phyloP scores from a whole-genome alignment of 2,329 filamentous ascomycete genomes.

The Nigrospora osmanthi region DNA sequence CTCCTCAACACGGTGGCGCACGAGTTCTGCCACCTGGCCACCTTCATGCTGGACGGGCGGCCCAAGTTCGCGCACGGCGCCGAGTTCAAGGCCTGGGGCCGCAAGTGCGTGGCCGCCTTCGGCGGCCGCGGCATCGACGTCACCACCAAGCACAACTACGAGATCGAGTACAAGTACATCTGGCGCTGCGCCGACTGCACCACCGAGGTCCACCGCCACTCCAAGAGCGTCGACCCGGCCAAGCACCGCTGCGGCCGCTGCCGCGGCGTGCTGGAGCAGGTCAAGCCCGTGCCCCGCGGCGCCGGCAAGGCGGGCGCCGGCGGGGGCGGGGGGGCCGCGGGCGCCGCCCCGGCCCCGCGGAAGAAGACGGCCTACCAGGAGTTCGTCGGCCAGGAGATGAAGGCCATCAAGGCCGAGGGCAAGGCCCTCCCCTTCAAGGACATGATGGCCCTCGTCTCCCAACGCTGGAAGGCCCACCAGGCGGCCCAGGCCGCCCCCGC shows the following conservation, averaged over 20 bases:
- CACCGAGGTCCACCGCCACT: constrained; percentile 73
- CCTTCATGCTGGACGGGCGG: constrained; percentile 77
- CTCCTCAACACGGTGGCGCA: constrained; percentile 90
- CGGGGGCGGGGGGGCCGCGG: too few relatives aligned
- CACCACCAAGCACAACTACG: constrained; percentile 83
- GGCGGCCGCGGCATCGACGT: constrained; percentile 60
- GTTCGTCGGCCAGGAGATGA: constrained; percentile 26
- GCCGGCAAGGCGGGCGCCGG: constrained; percentile 4
- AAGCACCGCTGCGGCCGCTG: constrained; percentile 74
- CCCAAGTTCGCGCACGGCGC: constrained; percentile 73
- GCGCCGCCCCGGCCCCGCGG: neutral
- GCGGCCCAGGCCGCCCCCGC: constrained; percentile 47
- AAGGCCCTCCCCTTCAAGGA: constrained; percentile 43
- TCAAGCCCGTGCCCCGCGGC: constrained; percentile 64
- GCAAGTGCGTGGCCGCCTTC: constrained; percentile 48
- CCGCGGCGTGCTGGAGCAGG: constrained; percentile 63
- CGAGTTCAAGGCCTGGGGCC: constrained; percentile 73
- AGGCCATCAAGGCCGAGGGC: constrained; percentile 14
- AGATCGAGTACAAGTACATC: constrained; percentile 86
- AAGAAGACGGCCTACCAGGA: constrained; percentile 41
- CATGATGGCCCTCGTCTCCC: constrained; percentile 56
- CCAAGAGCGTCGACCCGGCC: constrained; percentile 69
- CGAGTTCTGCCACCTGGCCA: constrained; percentile 91
- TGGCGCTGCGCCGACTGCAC: constrained; percentile 71
- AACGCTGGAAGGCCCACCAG: constrained; percentile 51